Base-by-base conservation (phyloP, 192 early-diverging fungal species). In the Coemansia sp. region DNA sequence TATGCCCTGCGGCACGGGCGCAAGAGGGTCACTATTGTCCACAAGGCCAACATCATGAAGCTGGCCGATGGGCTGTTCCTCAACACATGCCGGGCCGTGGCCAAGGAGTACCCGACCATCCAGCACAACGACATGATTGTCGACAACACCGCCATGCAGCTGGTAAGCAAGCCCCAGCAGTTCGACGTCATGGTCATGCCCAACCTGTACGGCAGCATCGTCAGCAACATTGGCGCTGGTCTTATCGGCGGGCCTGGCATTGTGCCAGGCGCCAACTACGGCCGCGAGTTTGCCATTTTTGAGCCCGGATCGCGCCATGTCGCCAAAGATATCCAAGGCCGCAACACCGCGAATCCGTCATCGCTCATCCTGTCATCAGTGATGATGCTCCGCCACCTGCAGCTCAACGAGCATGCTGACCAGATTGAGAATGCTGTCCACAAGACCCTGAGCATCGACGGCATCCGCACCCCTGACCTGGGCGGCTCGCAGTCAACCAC, bases 1-100 rank as follows among this genome's bases (percentile, higher is more conserved):
- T 99, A 94, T 79, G 97, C 97, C 42, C 82, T 97, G 76, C 93
- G 94, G 82, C 95, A 97, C 84, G 86, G 85, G 76, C 87, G 97
- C 60, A 97, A 99, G 89, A 95, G 91, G 87, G 95, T 99, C 54
- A 99, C 97, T 11, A 88, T 87, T 65, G 93, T 99, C 62, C 97
- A 99, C 90, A 99, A 99, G 87, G 97, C 97, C 81, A 99, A 99
- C 84, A 99, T 99, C 81, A 99, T 99, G 97, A 98, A 98, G 85
- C 86, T 95, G 50, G 94, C 90, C 50, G 97, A 99, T 76, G 97
- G 97, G 65, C 88, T 99, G 58, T 99, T 99, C 87, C 84, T 99
- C 60, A 91, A 92, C 68, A 92, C 89, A 40, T 97, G 94, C 84
- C 93, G 95, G 57, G 91, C 94, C n/a, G 87, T 99, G 29, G 87